Evolutionary conservation across 202 grass and related monocot species (phyloP).

Genomic region (Carex sylvatica): DNA sequence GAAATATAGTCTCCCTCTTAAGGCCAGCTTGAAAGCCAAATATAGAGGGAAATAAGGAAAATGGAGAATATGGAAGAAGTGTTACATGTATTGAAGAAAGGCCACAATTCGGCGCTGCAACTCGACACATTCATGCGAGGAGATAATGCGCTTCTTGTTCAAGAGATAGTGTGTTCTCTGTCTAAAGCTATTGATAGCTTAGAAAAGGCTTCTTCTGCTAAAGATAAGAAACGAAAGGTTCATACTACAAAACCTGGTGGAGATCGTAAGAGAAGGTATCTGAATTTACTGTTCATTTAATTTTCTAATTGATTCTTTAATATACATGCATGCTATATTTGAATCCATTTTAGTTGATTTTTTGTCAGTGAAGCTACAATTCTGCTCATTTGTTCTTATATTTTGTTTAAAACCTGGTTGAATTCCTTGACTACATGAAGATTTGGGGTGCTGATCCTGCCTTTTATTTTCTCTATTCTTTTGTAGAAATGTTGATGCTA

Average conservation of each 20-base stretch:
- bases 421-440: too few species aligned
- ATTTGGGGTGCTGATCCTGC: neutral
- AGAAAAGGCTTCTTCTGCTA: slow-evolving; percentile 2
- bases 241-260: neutral
- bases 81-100: slow-evolving; percentile 10
- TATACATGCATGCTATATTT: neutral
- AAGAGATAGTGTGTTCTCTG: neutral
- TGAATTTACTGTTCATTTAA: neutral
- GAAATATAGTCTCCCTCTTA: neutral
- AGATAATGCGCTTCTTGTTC: slow-evolving; percentile 11
- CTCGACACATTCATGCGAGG: slow-evolving; percentile 14
- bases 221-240: neutral
- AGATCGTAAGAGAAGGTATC: slow-evolving; percentile 16
- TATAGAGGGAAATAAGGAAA: neutral
- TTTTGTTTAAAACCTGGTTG: neutral
- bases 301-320: neutral
- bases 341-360: neutral
- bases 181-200: slow-evolving; percentile 17
- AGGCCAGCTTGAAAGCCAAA: neutral
- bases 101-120: neutral
- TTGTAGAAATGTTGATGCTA: slow-evolving; percentile 31
- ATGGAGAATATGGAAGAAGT: neutral
- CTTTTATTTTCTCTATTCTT: neutral
- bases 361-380: neutral
- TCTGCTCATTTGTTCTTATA: neutral